phyloP scores from a whole-genome alignment of 352 stramenopile genomes.

The Globisporangium cederbergense region DNA sequence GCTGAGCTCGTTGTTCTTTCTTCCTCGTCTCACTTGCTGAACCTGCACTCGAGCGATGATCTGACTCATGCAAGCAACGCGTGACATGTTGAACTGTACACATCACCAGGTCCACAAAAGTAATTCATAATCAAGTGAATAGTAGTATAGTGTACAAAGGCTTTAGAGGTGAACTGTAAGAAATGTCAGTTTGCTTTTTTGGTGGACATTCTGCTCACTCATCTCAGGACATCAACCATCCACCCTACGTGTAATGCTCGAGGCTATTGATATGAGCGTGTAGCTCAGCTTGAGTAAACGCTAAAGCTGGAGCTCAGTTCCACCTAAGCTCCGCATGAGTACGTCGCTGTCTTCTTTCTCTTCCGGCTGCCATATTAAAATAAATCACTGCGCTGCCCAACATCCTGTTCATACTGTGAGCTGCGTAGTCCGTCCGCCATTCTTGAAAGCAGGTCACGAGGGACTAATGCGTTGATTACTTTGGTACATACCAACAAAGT shows the following conservation, averaged over 20 bases:
- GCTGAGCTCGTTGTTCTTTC: background rate
- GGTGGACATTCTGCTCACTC: background rate
- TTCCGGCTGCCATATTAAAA: background rate
- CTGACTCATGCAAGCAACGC: constrained; percentile 1
- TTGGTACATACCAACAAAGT: too few relatives aligned
- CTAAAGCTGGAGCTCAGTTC: background rate
- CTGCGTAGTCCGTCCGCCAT: too few relatives aligned
- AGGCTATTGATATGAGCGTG: too few relatives aligned
- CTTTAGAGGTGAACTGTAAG: background rate
- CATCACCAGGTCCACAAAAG: background rate
- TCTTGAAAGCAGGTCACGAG: background rate
- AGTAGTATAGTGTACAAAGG: background rate
- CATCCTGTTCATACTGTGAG: background rate
- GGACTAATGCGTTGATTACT: background rate
- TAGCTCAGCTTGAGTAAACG: background rate
- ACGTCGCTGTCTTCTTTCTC: background rate
- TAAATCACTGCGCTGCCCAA: background rate
- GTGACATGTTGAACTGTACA: constrained; percentile 7
- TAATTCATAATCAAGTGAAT: background rate
- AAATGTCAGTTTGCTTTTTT: background rate
- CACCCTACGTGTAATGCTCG: background rate
- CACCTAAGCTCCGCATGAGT: background rate
- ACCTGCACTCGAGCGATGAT: background rate
- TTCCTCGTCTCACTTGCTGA: background rate
- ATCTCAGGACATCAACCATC: background rate